Conservation (phyloP, 2,329 filamentous ascomycete genomes). For the Neocatenulostroma microsporum region DNA sequence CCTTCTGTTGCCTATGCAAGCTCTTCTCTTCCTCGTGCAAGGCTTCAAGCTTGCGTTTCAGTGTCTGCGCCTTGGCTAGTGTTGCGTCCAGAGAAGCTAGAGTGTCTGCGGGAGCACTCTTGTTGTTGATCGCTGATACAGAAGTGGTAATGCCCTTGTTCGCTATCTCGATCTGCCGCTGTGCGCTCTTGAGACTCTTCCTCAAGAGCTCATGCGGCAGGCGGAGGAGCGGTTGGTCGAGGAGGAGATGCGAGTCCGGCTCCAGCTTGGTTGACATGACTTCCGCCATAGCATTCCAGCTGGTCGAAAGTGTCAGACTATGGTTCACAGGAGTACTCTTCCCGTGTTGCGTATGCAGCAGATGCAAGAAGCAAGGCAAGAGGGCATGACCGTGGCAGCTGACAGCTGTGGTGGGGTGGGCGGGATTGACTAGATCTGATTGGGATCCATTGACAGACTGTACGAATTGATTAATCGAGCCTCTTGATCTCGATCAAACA, state of each 20-base stretch:
- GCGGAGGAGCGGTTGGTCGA: constrained; percentile 88
- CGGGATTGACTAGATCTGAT: too few species aligned
- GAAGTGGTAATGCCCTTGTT: constrained; percentile 54
- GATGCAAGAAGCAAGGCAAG: too few species aligned
- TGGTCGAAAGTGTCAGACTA: too few species aligned
- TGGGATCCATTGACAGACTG: too few species aligned
- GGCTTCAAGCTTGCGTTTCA: constrained; percentile 77
- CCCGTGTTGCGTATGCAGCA: too few species aligned
- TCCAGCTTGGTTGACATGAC: constrained; percentile 26
- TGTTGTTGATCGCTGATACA: constrained; percentile 47
- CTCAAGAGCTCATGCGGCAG: constrained; percentile 87
- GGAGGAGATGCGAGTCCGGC: constrained; percentile 56
- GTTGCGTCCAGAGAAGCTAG: constrained; percentile 75
- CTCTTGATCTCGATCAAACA: too few species aligned
- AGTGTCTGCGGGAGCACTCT: constrained; percentile 59
- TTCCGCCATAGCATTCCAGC: constrained; percentile 53
- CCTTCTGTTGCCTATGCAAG: constrained; percentile 66
- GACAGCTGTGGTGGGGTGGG: too few species aligned
- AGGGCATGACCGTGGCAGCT: too few species aligned
- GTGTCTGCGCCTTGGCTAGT: constrained; percentile 71
- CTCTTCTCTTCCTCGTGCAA: constrained; percentile 72
- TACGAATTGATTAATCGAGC: too few species aligned
- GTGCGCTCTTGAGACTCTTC: constrained; percentile 85
- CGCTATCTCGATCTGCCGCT: constrained; percentile 67
- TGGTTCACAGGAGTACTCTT: too few species aligned